These are phyloP conservation scores for Serendipita indica DNA, from an alignment of 768 basidiomycete species.

Conservation along the genomic window DNA sequence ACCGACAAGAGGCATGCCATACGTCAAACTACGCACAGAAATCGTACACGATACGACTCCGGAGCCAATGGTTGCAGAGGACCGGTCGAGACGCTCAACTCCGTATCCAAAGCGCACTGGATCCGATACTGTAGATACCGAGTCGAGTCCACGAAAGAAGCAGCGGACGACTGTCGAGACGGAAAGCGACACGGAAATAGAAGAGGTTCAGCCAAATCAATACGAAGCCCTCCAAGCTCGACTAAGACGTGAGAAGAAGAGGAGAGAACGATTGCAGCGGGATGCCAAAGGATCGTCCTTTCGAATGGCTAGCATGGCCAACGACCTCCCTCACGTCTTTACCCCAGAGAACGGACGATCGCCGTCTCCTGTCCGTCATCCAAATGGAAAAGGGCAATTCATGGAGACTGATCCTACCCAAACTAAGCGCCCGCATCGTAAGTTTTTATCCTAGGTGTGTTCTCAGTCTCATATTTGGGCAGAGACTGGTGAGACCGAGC, in stretches of 20 bases:
- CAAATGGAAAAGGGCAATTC: background rate
- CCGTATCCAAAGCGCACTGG: slow-evolving; percentile 3
- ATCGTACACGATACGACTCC: too few relatives aligned
- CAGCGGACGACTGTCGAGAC: background rate
- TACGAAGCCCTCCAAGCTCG: background rate
- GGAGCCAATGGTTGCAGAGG: background rate
- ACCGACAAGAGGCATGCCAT: too few relatives aligned
- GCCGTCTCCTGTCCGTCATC: background rate
- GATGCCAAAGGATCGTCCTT: background rate
- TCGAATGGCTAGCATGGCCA: background rate
- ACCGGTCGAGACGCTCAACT: background rate
- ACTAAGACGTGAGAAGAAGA: background rate
- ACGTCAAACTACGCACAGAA: too few relatives aligned
- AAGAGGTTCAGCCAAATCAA: background rate
- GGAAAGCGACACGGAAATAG: background rate
- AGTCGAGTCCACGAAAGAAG: background rate
- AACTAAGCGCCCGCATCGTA: background rate
- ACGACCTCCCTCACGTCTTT: background rate
- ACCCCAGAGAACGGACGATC: background rate
- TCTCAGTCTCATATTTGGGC: background rate
- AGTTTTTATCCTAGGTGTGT: background rate
- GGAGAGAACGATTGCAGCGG: background rate
- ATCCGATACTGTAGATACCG: background rate
- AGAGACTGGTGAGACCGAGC: background rate
- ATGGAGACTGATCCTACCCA: slow-evolving; percentile 6